Percentiles rank a stretch among this genome's conserved stretches.
These are phyloP conservation scores for Saccharomyces pastorianus DNA, from an alignment of 1,139 yeast species.

Conservation along the genomic window DNA sequence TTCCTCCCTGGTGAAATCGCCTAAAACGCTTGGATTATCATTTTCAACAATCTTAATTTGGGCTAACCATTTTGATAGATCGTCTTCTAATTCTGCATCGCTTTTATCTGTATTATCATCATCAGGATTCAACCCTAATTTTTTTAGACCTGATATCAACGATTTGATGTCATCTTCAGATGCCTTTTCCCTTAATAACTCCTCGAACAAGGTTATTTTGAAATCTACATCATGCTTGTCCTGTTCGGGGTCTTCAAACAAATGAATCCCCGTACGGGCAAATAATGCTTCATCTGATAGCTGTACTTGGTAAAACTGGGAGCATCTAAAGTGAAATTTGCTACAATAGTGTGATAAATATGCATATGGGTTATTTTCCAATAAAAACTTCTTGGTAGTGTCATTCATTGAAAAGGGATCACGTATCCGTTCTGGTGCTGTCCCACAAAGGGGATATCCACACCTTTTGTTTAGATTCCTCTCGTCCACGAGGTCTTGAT, in stretches of 20 bases:
- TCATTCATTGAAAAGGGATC: slow-evolving; percentile 31
- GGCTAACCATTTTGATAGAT: slow-evolving; percentile 35
- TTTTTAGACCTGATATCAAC: slow-evolving; percentile 38
- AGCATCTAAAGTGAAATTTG: slow-evolving; percentile 74
- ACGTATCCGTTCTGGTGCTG: slow-evolving; percentile 38
- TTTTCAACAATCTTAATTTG: slow-evolving; percentile 35
- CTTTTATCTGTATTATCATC: slow-evolving; percentile 24
- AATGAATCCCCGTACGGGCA: slow-evolving; percentile 51
- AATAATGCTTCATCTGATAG: slow-evolving; percentile 66
- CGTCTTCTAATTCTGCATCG: slow-evolving; percentile 30
- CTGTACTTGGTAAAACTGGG: slow-evolving; percentile 69
- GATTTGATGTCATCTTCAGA: slow-evolving; percentile 36
- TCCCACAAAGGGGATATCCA: slow-evolving; percentile 71
- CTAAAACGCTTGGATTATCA: slow-evolving; percentile 24
- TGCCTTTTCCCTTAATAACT: slow-evolving; percentile 49
- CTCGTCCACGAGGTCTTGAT: slow-evolving; percentile 71
- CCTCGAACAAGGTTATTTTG: slow-evolving; percentile 64
- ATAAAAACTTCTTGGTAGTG: slow-evolving; percentile 44
- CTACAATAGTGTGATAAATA: slow-evolving; percentile 69
- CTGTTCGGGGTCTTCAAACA: slow-evolving; percentile 17
- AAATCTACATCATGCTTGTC: slow-evolving; percentile 41
- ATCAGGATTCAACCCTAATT: slow-evolving; percentile 34
- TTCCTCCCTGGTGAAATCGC: slow-evolving; percentile 14
- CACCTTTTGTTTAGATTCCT: slow-evolving; percentile 73
- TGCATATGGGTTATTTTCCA: slow-evolving; percentile 48